Evolutionary conservation across 306 rosid species (phyloP).

Genomic region (Vicia villosa): DNA sequence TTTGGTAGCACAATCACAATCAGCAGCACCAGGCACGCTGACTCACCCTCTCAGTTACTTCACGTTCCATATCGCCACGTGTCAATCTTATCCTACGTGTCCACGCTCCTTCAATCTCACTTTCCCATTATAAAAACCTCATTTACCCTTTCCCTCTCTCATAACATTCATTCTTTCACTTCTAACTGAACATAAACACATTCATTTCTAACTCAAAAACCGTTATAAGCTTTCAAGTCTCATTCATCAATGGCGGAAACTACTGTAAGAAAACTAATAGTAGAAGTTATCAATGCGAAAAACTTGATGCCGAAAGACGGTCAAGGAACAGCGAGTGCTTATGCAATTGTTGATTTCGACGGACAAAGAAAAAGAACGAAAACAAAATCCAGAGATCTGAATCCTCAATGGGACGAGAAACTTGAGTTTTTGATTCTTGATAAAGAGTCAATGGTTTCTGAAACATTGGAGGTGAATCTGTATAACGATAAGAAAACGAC

Average conservation of each 20-base stretch:
- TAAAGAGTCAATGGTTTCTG: slow-evolving; percentile 52
- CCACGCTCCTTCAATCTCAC: slow-evolving; percentile 53
- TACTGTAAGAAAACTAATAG: slow-evolving; percentile 61
- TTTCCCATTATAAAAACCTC: not conserved
- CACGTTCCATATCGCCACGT: slow-evolving; percentile 45
- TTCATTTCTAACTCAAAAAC: not conserved
- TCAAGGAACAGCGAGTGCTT: slow-evolving; percentile 95
- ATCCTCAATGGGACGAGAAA: slow-evolving; percentile 89
- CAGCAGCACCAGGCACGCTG: slow-evolving; percentile 49
- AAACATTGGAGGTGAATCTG: slow-evolving; percentile 67
- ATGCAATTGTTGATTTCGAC: slow-evolving; percentile 84
- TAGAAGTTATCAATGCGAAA: slow-evolving; percentile 77
- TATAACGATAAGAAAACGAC: slow-evolving; percentile 73
- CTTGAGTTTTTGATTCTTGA: slow-evolving; percentile 71
- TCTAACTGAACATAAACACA: not conserved
- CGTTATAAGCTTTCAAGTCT: not conserved
- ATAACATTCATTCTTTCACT: not conserved
- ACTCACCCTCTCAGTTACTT: slow-evolving; percentile 22
- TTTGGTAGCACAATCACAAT: not conserved
- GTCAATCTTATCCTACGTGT: slow-evolving; percentile 41
- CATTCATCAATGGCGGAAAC: slow-evolving; percentile 56
- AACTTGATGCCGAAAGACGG: slow-evolving; percentile 95
- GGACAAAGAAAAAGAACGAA: slow-evolving; percentile 80
- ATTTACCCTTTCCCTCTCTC: not conserved
- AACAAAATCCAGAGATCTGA: slow-evolving; percentile 77